These are phyloP conservation scores for Trichoderma parareesei DNA, from an alignment of 495 filamentous ascomycete species.

Conservation along the genomic window DNA sequence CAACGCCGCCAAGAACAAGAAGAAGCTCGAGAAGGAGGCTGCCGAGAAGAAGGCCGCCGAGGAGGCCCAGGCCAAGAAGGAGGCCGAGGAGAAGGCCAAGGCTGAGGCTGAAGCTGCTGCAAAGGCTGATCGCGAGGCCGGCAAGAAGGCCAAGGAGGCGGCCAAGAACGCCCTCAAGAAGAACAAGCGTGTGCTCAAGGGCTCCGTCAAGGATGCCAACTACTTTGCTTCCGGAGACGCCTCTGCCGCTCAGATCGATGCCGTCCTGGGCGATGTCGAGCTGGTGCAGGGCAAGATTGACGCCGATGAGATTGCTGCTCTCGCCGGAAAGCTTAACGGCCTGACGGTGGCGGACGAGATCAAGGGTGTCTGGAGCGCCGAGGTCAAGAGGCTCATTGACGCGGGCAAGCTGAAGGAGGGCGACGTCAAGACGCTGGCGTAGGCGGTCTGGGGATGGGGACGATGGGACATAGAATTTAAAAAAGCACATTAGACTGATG, in stretches of 20 bases:
- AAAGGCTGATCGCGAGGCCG: conserved; percentile 67
- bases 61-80: conserved; percentile 66
- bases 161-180: conserved; percentile 98
- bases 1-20: conserved; percentile 88
- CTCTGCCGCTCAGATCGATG: conserved; percentile 65
- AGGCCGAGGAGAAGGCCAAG: conserved; percentile 65
- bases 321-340: conserved; percentile 68
- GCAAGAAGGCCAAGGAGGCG: conserved; percentile 96
- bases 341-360: conserved; percentile 63
- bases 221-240: conserved; percentile 73
- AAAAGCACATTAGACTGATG: not conserved
- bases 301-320: conserved; percentile 71
- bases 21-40: conserved; percentile 81
- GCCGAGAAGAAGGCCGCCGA: conserved; percentile 78
- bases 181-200: conserved; percentile 93
- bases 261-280: conserved; percentile 78
- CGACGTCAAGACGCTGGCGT: conserved; percentile 45
- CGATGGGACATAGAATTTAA: not conserved
- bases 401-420: conserved; percentile 79
- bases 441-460: not conserved
- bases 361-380: conserved; percentile 55
- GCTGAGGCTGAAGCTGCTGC: conserved; percentile 80
- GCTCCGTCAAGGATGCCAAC: conserved; percentile 89
- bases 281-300: conserved; percentile 84
- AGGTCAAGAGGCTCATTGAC: conserved; percentile 63